Evolutionary conservation across 2,329 filamentous ascomycete genomes (phyloP).

Genomic region (Nemania sp.): DNA sequence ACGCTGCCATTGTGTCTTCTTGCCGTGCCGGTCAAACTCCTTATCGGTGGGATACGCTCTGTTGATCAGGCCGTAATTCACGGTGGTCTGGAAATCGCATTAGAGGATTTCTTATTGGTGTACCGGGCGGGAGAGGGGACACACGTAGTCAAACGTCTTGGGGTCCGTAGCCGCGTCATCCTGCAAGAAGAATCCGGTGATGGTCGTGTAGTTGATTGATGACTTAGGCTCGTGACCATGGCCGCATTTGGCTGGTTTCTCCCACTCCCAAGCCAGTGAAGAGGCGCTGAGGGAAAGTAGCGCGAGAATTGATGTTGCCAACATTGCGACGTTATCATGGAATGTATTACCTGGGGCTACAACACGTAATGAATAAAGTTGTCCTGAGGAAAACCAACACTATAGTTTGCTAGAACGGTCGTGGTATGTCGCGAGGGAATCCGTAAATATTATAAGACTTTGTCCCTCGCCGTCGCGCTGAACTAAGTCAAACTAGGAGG

Average conservation of each 20-base stretch:
- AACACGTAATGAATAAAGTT: background rate
- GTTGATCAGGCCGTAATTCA: constrained; percentile 70
- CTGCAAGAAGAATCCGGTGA: constrained; percentile 67
- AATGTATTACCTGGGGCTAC: background rate
- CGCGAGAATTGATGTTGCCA: constrained; percentile 20
- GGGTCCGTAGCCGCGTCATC: constrained; percentile 62
- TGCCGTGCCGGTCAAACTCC: constrained; percentile 43
- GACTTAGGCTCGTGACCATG: constrained; percentile 26
- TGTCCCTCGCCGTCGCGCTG: background rate
- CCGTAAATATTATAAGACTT: background rate
- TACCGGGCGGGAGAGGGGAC: constrained; percentile 27
- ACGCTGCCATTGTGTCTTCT: constrained; percentile 66
- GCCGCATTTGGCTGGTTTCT: constrained; percentile 30
- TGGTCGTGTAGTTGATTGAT: constrained; percentile 63
- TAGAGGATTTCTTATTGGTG: background rate
- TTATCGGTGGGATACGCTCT: constrained; percentile 62
- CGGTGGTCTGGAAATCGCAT: constrained; percentile 50
- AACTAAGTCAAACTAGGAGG: background rate
- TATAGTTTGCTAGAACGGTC: background rate
- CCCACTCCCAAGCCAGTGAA: constrained; percentile 33
- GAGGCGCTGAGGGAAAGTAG: constrained; percentile 32
- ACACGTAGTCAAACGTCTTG: constrained; percentile 66
- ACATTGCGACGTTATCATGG: constrained; percentile 21
- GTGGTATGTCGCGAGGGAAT: background rate
- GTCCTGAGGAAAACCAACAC: background rate